Base-by-base conservation (phyloP, 2,329 filamentous ascomycete species). In the Alternaria dauci region DNA sequence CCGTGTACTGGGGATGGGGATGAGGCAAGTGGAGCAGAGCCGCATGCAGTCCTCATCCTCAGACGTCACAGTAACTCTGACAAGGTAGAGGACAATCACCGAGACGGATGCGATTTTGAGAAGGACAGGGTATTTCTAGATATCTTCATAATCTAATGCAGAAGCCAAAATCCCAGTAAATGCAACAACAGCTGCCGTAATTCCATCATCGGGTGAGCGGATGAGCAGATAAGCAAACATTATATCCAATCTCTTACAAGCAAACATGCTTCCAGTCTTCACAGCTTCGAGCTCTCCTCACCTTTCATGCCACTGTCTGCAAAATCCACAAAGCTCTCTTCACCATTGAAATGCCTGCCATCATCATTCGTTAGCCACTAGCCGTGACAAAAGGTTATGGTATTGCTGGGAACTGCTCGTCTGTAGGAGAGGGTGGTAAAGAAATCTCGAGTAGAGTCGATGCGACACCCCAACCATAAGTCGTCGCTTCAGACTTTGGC, bases 281-380 rank as follows among this genome's bases (percentile, higher is more conserved):
- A 76, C 11, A 77, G 58, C 55, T 76, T 76, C 25, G 72, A 59
- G 38, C 60, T 52, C 12, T 68, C 66, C 8, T 42, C 59, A 3
- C 57, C 67, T 23, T 60, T 62, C n/a, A 28, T 32, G 16, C 69
- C 59, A 14, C 59, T 61, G 14, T 72, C 71, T 18, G 67, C 65
- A 34, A 77, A 77, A 9, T 66, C 66, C 2, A 76, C 67, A 44
- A 78, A 78, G 51, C 74, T 77, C 57, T 78, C 76, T 16, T 78
- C 76, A 30, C 76, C 76, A 43, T 75, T 75, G 63, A 78, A 78
- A 44, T 75, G 73, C 76, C 76, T 78, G 44, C 12, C 43, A 26
- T 8, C 8, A 34, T 14, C 34, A 26, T 14, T 41, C 9, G 48
- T 67, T 38, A 61, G 58, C 28, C 12, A 30, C 8, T 8, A 20